A percentile compares a stretch with the other conserved stretches of the same genome.
These are phyloP conservation scores for Rhynchospora breviuscula DNA, from an alignment of 176 grass and related monocot genomes.

Conservation along the genomic window DNA sequence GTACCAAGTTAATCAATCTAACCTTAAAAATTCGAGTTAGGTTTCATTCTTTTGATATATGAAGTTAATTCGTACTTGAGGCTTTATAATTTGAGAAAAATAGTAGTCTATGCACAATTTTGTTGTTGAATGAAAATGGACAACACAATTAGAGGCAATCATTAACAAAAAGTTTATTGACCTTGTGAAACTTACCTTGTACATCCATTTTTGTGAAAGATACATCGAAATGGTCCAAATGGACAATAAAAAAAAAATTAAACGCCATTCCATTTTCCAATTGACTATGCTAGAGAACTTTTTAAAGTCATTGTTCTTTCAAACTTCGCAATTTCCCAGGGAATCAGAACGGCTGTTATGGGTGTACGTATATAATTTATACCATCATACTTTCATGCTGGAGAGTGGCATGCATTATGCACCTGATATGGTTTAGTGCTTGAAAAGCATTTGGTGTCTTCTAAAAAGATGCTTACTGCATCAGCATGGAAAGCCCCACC, in stretches of 20 bases:
- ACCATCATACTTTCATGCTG: background rate
- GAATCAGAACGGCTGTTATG: conserved; percentile 10
- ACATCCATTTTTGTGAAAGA: background rate
- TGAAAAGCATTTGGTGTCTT: conserved; percentile 23
- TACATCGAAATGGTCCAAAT: background rate
- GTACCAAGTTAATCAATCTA: background rate
- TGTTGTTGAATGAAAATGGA: background rate
- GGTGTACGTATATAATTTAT: background rate
- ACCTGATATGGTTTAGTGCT: conserved; percentile 11
- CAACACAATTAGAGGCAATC: background rate
- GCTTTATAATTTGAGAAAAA: background rate
- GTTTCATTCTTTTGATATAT: background rate
- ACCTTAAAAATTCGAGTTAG: background rate
- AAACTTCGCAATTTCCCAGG: conserved; percentile 4
- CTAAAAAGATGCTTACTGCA: conserved; percentile 30
- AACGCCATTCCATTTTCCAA: background rate
- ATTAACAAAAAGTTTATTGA: background rate
- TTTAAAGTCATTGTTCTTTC: conserved; percentile 8
- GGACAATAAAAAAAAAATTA: background rate
- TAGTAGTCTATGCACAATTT: background rate
- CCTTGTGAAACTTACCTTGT: background rate
- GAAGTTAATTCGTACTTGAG: background rate
- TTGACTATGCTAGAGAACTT: conserved; percentile 5
- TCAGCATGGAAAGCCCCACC: conserved; percentile 30
- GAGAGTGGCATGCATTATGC: conserved; percentile 19